A percentile compares a stretch with the other conserved stretches of the same genome.
Conservation (phyloP, 2,329 filamentous ascomycete species). For the Colletotrichum limetticola region DNA sequence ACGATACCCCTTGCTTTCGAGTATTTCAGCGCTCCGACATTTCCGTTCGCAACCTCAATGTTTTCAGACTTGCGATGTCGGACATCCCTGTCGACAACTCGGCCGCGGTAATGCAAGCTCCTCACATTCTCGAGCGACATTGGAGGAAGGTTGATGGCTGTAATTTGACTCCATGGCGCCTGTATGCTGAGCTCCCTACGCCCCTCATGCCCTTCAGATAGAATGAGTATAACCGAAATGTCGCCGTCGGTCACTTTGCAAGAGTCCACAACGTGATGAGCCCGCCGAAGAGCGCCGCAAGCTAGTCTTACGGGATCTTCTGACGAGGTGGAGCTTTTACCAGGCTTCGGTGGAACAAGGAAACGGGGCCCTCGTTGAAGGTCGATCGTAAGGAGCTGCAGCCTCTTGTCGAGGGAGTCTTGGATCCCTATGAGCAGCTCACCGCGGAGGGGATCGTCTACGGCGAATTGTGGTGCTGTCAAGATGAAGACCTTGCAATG, state of each 20-base stretch:
- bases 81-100: slow-evolving; percentile 63
- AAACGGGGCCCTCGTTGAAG: slow-evolving; percentile 43
- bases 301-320: slow-evolving; percentile 54
- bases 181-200: slow-evolving; percentile 76
- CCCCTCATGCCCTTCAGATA: slow-evolving; percentile 73
- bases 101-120: slow-evolving; percentile 66
- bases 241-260: slow-evolving; percentile 76
- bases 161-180: slow-evolving; percentile 78
- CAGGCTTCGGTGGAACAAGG: slow-evolving; percentile 37
- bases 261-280: slow-evolving; percentile 77
- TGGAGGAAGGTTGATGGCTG: slow-evolving; percentile 72
- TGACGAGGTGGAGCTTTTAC: slow-evolving; percentile 38
- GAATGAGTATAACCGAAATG: slow-evolving; percentile 74
- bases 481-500: slow-evolving; percentile 76
- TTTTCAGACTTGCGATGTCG: slow-evolving; percentile 57
- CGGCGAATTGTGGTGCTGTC: slow-evolving; percentile 65
- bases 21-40: slow-evolving; percentile 67
- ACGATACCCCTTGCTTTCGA: slow-evolving; percentile 69
- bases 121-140: slow-evolving; percentile 70
- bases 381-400: slow-evolving; percentile 74
- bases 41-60: slow-evolving; percentile 57
- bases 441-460: slow-evolving; percentile 63
- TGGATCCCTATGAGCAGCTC: slow-evolving; percentile 76
- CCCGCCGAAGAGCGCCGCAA: slow-evolving; percentile 64
- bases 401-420: slow-evolving; percentile 73